These are phyloP conservation scores for Neurospora pannonica DNA, from an alignment of 495 filamentous ascomycete species.

Conservation along the genomic window DNA sequence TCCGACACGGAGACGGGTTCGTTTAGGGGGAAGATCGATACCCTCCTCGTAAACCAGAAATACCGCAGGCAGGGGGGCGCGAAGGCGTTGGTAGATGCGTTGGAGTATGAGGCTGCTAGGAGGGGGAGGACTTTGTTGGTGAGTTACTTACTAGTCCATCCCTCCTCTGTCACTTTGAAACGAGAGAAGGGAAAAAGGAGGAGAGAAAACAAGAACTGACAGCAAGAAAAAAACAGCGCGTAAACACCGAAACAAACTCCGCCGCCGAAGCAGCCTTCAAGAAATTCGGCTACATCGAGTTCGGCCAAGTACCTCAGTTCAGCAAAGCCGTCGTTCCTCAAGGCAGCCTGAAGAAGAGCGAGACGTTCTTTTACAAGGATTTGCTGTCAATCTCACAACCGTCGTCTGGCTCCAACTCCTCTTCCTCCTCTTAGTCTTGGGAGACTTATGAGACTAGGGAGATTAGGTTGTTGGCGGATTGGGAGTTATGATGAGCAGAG, in stretches of 20 bases:
- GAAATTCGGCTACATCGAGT: constrained; percentile 26
- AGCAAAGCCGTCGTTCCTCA: constrained; percentile 14
- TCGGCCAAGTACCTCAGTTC: constrained; percentile 29
- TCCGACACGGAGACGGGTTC: constrained; percentile 26
- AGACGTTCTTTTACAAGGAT: constrained; percentile 34
- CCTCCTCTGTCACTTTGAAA: neutral
- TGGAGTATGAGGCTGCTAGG: constrained; percentile 28
- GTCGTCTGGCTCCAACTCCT: neutral
- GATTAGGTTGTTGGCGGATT: neutral
- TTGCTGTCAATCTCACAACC: constrained; percentile 1
- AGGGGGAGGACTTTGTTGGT: constrained; percentile 30
- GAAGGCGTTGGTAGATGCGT: constrained; percentile 19
- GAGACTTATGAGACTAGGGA: neutral
- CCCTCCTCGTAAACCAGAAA: constrained; percentile 26
- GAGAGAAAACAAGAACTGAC: neutral
- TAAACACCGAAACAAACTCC: constrained; percentile 26
- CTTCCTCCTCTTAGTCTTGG: neutral
- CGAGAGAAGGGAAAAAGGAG: neutral
- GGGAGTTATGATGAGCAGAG: too few species aligned
- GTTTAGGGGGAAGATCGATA: constrained; percentile 29
- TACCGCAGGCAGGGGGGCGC: constrained; percentile 24
- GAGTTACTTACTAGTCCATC: constrained; percentile 1
- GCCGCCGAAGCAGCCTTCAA: constrained; percentile 24
- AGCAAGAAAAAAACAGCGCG: constrained; percentile 9
- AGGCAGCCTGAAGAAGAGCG: constrained; percentile 19